Evolutionary conservation across 2,329 filamentous ascomycete species (phyloP).

Genomic region (Camptophora hylomeconis): DNA sequence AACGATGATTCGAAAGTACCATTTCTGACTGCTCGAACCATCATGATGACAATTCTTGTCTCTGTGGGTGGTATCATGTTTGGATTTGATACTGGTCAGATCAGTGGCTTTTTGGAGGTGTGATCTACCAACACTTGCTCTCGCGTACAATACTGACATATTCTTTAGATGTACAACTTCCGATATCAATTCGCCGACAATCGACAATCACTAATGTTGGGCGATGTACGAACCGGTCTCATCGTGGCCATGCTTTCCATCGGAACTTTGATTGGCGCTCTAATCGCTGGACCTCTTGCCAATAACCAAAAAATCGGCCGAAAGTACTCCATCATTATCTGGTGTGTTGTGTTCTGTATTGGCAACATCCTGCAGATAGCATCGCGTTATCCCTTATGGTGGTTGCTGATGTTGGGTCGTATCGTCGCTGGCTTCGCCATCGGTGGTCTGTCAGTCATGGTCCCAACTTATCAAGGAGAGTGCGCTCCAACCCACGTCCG

Average conservation of each 20-base stretch:
- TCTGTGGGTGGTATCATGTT: conserved; percentile 33
- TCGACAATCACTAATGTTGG: conserved; percentile 1
- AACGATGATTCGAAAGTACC: conserved; percentile 29
- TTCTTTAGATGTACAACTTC: conserved; percentile 35
- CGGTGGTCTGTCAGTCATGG: conserved; percentile 27
- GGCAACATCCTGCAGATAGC: conserved; percentile 31
- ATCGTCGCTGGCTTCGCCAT: conserved; percentile 30
- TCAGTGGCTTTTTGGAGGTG: conserved; percentile 33
- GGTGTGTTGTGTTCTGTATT: conserved; percentile 25
- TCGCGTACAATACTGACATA: background rate
- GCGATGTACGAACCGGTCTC: conserved; percentile 2
- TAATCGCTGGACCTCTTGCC: conserved; percentile 40
- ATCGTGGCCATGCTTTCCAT: conserved; percentile 12
- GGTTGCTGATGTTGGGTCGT: conserved; percentile 25
- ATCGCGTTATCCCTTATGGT: conserved; percentile 22
- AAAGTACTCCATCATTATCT: conserved; percentile 27
- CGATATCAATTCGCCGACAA: conserved; percentile 13
- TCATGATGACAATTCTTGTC: conserved; percentile 31
- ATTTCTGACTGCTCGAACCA: conserved; percentile 29
- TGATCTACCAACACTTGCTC: background rate
- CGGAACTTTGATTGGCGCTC: conserved; percentile 34
- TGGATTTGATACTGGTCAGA: conserved; percentile 32
- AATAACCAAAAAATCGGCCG: conserved; percentile 25
- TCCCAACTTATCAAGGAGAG: conserved; percentile 27
- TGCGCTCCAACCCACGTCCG: conserved; percentile 33